Base-by-base conservation (phyloP, 2,329 filamentous ascomycete genomes). In the Karstenula rhodostoma region DNA sequence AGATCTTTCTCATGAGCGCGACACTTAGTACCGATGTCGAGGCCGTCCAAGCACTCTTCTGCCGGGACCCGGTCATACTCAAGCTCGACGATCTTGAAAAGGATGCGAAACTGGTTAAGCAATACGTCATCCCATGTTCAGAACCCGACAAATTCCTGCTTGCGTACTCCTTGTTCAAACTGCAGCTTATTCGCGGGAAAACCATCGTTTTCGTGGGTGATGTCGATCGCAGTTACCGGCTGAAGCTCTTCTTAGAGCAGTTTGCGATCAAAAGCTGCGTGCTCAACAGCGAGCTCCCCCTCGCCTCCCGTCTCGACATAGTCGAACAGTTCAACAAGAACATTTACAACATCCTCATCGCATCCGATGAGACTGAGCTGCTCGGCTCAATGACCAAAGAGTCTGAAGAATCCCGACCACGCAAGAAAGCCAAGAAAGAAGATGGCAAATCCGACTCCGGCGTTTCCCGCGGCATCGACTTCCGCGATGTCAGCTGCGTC, bases 111-210 rank as follows among this genome's bases (percentile, higher is more conserved):
- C 90, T 88, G 4, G 85, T 98, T 29, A 92, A 89, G 57, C 95
- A 98, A 80, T 97, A 93, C 73, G 88, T 94, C 32, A 91, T 97
- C 66, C 93, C 89, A 85, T 96, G 93, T 68, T 92, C 87, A n/a
- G 95, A 99, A 79, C 94, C 98, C 67, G 95, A 98, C 72, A 99
- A 99, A 75, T 99, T 98, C 73, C 81, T 99, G 40, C 81, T 99
- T 46, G 88, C 90, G 19, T 98, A 97, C 73, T 91, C 97, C 61
- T 94, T 98, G 74, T 96, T 97, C 83, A 97, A 97, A 81, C 85
- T 98, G 13, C 91, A 95, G 76, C 83, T 98, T 54, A 90, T 99
- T 74, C 96, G 94, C 77, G 95, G 95, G 65, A 98, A 98, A 78
- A 91, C 90, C 60, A 90, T 93, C 53, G 86, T 93, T 49, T 93